Evolutionary conservation across 805 yeast genomes (phyloP), one percentile per base, ranked within the genome.

Genomic region (Barnettozyma sucrosica): DNA sequence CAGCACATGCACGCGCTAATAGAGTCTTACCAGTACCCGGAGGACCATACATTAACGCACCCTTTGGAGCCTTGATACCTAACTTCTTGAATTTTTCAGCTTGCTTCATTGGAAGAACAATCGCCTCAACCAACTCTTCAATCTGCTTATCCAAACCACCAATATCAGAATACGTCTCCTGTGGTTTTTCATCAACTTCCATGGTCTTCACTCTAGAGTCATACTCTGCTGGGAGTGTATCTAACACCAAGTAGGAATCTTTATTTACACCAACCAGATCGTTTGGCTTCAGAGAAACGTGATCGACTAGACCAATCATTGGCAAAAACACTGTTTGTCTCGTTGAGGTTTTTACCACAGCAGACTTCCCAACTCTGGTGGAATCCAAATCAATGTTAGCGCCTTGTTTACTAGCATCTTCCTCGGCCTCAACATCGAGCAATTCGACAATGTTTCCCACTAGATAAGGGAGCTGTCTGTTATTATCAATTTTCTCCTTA

Each of bases 11-110:
- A 66, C 97, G 83, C 9, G 99, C 99, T 56, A 93, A 75, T 51
- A 93, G 73, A 2, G 99, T 93, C 69, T 93, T 93, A 66, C 99
- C 99, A 2, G 99, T 93, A 66, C 99, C 99, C 46, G 99, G 99
- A 8, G 99, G 98, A 33, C 99, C 99, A 65, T 93, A 93, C 90
- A 93, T 89, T 46, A 93, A 75, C 4, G 97, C 98, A 66, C 99
- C 99, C 67, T 93, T 93, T 50, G 99, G 99, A 14, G 99, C 95
- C 65, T 87, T 92, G 63, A 93, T 90, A 48, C 99, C 99, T 69
- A 93, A 74, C 50, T 81, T 81, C 64, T 87, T 87, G 72, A 93
- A 92, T 69, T 93, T 92, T 47, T 93, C 99, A 21, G 96, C 95
- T 66, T 93, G 97, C 67, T 90, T 92, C 96, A 93, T 89, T 30